Evolutionary conservation across 2,329 filamentous ascomycete genomes (phyloP), one percentile per base, ranked within the genome.

Genomic region (Elsinoe perseae): DNA sequence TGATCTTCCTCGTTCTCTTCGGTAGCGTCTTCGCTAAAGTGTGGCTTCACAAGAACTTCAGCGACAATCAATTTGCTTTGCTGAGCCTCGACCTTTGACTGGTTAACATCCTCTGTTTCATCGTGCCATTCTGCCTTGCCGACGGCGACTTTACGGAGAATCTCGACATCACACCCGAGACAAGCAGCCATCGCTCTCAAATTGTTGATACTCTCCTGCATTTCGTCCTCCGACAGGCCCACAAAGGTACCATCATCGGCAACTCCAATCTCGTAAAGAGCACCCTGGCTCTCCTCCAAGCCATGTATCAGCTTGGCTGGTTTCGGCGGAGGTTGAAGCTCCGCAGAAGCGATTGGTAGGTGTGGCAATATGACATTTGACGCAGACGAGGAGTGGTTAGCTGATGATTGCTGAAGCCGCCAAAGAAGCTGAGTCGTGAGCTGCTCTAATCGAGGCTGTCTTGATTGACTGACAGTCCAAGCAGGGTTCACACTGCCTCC

Each of bases 241-340:
- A 95, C 82, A 57, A 98, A 83, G 0, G 86, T 89, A 6, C 93
- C 93, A 72, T 97, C 90, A 69, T 98, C 93, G 25, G 91, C 87
- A 8, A 98, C 90, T 0, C 93, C 93, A 69, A 98, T 95, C 70
- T 98, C 92, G 64, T 98, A 98, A 50, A 97, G 72, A 1, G 93
- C 93, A 4, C 93, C 93, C 62, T 89, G 86, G 14, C 90, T 96
- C 68, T 95, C 91, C 68, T 97, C 92, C 7, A 98, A 75, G 0
- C 93, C 90, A 1, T 91, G 80, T 10, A 83, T 70, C 28, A 84
- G 71, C 50, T 76, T 78, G 40, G 75, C 74, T 6, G 79, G 79
- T 61, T 77, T 76, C 21, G 74, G 73, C 30, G 76, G 76, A 12
- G 73, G 71, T 21, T 75, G 83, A 5, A 90, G 75, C 38, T 86